Evolutionary conservation across 2,329 filamentous ascomycete species (phyloP).

Genomic region (Neofusicoccum laricinum): DNA sequence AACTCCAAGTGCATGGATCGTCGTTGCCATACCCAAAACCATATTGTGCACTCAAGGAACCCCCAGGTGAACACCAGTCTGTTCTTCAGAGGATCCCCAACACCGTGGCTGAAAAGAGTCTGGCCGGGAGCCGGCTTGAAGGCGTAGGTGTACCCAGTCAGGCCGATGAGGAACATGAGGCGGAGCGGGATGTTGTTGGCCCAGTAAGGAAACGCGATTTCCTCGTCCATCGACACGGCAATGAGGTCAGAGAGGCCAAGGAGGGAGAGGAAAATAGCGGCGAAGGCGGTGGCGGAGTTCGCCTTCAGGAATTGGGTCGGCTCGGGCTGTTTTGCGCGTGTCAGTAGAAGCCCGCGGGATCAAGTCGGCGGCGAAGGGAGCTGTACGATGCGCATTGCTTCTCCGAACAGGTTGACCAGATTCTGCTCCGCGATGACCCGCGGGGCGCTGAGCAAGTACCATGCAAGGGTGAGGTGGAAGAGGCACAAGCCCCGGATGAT

Average conservation of each 20-base stretch:
- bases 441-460: slow-evolving; percentile 77
- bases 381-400: slow-evolving; percentile 76
- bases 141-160: slow-evolving; percentile 64
- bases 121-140: slow-evolving; percentile 53
- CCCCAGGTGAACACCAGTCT: slow-evolving; percentile 79
- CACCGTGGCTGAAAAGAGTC: slow-evolving; percentile 18
- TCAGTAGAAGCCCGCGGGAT: slow-evolving; percentile 12
- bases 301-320: slow-evolving; percentile 66
- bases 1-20: too few relatives aligned
- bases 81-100: slow-evolving; percentile 61
- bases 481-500: slow-evolving; percentile 79
- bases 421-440: slow-evolving; percentile 72
- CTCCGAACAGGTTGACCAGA: slow-evolving; percentile 75
- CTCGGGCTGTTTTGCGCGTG: slow-evolving; percentile 50
- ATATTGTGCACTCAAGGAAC: slow-evolving; percentile 78
- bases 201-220: slow-evolving; percentile 46
- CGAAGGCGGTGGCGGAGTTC: slow-evolving; percentile 64
- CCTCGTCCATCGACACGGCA: slow-evolving; percentile 44
- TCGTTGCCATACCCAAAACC: slow-evolving; percentile 70
- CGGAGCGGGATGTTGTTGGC: slow-evolving; percentile 60
- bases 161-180: slow-evolving; percentile 58
- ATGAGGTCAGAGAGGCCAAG: slow-evolving; percentile 49
- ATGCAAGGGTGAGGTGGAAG: slow-evolving; percentile 80
- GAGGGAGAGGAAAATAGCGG: slow-evolving; percentile 68
- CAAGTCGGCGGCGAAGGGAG: neutral